Percentiles rank a stretch among this genome's conserved stretches.
Conservation (phyloP, 768 basidiomycete species). For the Grammothele lineata region DNA sequence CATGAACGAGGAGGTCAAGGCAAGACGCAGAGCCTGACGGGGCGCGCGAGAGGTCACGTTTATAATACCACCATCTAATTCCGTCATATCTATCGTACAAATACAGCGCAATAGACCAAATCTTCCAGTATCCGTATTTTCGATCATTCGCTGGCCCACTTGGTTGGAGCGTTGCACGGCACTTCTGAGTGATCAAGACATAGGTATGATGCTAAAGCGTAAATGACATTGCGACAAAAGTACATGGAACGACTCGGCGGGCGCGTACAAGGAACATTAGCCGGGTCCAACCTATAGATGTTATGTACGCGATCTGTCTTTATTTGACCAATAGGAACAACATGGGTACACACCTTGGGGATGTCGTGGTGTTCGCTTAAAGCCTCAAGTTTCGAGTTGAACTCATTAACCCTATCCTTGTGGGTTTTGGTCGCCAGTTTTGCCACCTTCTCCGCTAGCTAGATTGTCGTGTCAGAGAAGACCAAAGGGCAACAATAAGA, state of each 20-base stretch:
- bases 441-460: conserved; percentile 74
- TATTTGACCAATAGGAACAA: no score
- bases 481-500: background rate
- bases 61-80: conserved; percentile 29
- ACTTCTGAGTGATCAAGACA: no score
- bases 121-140: conserved; percentile 4
- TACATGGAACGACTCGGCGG: background rate
- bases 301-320: no score
- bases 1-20: conserved; percentile 24
- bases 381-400: conserved; percentile 81
- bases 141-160: no score
- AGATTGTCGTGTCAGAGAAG: conserved; percentile 3
- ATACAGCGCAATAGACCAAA: conserved; percentile 24
- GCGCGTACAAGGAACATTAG: conserved; percentile 39
- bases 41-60: conserved; percentile 24
- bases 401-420: conserved; percentile 90
- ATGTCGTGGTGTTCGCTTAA: conserved; percentile 94
- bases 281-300: conserved; percentile 74
- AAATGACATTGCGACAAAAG: no score
- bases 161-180: no score
- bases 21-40: conserved; percentile 18
- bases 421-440: conserved; percentile 82
- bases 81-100: conserved; percentile 26
- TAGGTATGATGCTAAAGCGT: no score
- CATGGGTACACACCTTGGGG: conserved; percentile 79